phyloP scores from a whole-genome alignment of 805 yeast species.

The Yarrowia sp. region DNA sequence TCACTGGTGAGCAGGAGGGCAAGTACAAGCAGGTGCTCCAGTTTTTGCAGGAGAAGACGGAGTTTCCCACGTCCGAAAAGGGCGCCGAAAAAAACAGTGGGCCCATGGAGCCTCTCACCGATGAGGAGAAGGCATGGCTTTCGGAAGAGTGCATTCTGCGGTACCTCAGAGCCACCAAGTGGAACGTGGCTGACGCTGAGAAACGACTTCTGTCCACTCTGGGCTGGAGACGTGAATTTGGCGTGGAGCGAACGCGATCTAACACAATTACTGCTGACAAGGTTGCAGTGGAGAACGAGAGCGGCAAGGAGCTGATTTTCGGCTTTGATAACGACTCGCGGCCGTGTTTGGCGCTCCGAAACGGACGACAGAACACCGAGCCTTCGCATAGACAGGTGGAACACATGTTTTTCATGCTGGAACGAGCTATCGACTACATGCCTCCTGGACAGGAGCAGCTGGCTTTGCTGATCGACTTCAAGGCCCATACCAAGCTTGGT shows the following conservation, averaged over 20 bases:
- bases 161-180: constrained; percentile 89
- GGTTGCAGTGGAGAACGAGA: constrained; percentile 64
- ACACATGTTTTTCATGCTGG: constrained; percentile 88
- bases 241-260: constrained; percentile 43
- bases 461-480: constrained; percentile 88
- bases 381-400: constrained; percentile 90
- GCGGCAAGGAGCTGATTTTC: constrained; percentile 87
- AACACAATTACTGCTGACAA: constrained; percentile 37
- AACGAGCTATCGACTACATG: constrained; percentile 89
- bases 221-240: constrained; percentile 93
- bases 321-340: constrained; percentile 89
- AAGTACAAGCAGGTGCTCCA: constrained; percentile 61
- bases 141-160: constrained; percentile 88
- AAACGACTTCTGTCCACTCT: constrained; percentile 71
- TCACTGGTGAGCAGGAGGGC: constrained; percentile 53
- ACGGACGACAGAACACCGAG: constrained; percentile 94
- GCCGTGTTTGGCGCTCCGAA: constrained; percentile 88
- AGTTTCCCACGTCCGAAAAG: constrained; percentile 43
- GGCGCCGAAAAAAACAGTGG: constrained; percentile 39
- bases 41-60: constrained; percentile 48
- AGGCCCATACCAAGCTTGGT: constrained; percentile 59
- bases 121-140: constrained; percentile 82
- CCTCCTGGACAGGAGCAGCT: constrained; percentile 94
- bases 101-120: constrained; percentile 41
- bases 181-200: constrained; percentile 71